These are phyloP conservation scores for Glaciozyma martinii DNA, from an alignment of 768 basidiomycete species.

Conservation along the genomic window DNA sequence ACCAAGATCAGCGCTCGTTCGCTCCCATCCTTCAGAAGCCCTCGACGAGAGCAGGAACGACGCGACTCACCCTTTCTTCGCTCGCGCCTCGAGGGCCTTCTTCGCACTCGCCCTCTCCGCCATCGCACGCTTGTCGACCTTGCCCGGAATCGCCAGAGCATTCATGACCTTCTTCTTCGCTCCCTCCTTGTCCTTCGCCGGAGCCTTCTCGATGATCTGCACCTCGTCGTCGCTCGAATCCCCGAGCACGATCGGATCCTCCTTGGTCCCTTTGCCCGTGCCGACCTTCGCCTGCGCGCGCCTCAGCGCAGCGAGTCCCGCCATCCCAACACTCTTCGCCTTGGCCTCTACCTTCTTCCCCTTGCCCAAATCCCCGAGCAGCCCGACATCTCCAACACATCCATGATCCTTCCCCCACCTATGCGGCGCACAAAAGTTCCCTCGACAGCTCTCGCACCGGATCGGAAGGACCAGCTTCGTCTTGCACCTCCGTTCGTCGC, in stretches of 20 bases:
- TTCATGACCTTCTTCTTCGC: too few species aligned
- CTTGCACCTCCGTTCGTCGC: slow-evolving; percentile 7
- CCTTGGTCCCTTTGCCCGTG: not conserved
- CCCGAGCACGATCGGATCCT: slow-evolving; percentile 18
- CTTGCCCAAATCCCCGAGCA: too few species aligned
- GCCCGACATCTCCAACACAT: not conserved
- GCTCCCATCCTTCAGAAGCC: too few species aligned
- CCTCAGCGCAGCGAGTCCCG: slow-evolving; percentile 13
- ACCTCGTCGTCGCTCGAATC: too few species aligned
- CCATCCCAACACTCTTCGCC: too few species aligned
- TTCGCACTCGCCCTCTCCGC: slow-evolving; percentile 20
- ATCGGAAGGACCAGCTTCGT: slow-evolving; percentile 28
- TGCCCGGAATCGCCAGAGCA: not conserved
- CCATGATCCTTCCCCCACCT: slow-evolving; percentile 24
- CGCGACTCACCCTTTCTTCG: slow-evolving; percentile 29
- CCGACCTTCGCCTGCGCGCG: slow-evolving; percentile 10
- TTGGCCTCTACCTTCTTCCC: too few species aligned
- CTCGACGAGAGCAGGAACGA: too few species aligned
- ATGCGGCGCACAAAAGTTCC: slow-evolving; percentile 19
- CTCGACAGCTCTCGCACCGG: slow-evolving; percentile 13
- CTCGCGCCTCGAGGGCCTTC: slow-evolving; percentile 28
- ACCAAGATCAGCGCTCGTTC: too few species aligned
- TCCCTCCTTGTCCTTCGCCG: too few species aligned
- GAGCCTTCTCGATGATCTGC: too few species aligned
- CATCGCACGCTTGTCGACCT: slow-evolving; percentile 17